A percentile compares a stretch with the other conserved stretches of the same genome.
phyloP scores from a whole-genome alignment of 169 alveolate species.

The Plasmodium gaboni region DNA sequence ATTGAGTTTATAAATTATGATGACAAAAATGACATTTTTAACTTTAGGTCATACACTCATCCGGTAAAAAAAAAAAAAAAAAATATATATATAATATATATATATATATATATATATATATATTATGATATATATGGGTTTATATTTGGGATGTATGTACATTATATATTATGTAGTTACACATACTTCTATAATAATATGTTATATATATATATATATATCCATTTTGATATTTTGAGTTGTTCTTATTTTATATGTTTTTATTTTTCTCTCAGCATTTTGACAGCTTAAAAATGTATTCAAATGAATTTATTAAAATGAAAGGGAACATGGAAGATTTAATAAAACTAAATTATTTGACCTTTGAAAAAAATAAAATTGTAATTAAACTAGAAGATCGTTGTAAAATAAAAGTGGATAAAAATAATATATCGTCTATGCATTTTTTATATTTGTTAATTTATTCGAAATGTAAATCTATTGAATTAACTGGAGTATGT shows the following conservation, averaged over 20 bases:
- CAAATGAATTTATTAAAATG: conserved; percentile 33
- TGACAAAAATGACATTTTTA: conserved; percentile 47
- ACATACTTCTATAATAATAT: neutral
- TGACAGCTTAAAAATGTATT: conserved; percentile 21
- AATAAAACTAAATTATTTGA: conserved; percentile 32
- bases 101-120: conserved; percentile 7
- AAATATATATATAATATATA: neutral
- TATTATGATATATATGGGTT: neutral
- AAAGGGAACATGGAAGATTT: conserved; percentile 23
- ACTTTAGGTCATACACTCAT: conserved; percentile 57
- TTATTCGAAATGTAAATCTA: conserved; percentile 68
- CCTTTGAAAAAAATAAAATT: conserved; percentile 41
- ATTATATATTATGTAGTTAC: conserved; percentile 3
- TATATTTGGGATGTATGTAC: neutral
- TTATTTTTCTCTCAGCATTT: conserved; percentile 32
- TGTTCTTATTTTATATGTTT: neutral
- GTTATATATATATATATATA: neutral
- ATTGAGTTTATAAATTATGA: conserved; percentile 67
- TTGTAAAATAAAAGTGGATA: conserved; percentile 34
- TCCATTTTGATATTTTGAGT: neutral
- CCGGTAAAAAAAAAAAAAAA: conserved; percentile 28
- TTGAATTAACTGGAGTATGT: conserved; percentile 61
- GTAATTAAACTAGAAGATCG: conserved; percentile 20
- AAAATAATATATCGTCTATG: conserved; percentile 29
- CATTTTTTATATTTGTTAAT: conserved; percentile 33